Base-by-base conservation (phyloP, 192 early-diverging fungal species). In the Linnemannia elongata region DNA sequence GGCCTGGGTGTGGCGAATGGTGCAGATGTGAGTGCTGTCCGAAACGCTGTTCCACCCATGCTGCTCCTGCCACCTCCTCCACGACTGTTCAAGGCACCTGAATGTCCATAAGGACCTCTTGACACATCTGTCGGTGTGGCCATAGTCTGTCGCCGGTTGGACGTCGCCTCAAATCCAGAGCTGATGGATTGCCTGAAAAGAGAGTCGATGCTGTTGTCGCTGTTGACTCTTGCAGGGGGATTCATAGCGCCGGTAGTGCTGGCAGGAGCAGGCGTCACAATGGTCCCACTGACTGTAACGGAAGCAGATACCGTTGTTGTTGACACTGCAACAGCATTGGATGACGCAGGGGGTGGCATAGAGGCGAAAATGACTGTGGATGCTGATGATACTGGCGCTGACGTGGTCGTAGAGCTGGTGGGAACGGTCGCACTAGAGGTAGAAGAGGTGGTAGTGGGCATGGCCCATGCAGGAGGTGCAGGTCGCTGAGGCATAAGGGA, bases 111-210 rank as follows among this genome's bases (percentile, higher is more conserved):
- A 2, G 45, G 44, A 6, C 22, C 69, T 20, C 35, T 69, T 17
- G 70, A 66, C 1, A 30, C 3, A 47, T 57, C 63, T 45, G 60
- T 52, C 13, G 82, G 45, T 6, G 82, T 71, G 2, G 83, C 83
- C 57, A 85, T 80, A 4, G 83, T 85, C 41, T 85, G 83, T n/a
- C 83, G 60, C 30, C 83, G 63, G 44, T 33, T 73, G 39, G 83
- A 86, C 30, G 83, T 66, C 30, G 83, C 63, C 15, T 79, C 83
- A 41, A 86, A 80, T 72, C 78, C 83, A 52, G 78, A 63, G 79
- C 74, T 79, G 38, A 86, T 77, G 1, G 83, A 86, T 9, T 76
- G 68, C 30, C 57, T 60, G 49, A 86, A 86, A 27, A 79, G 73
- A 8, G 78, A 27, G 18, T 74, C 78, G 17, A 86, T 85, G n/a